A percentile compares a stretch with the other conserved stretches of the same genome.
Conservation (phyloP, 2,329 filamentous ascomycete species). For the Colletotrichum karsti region DNA sequence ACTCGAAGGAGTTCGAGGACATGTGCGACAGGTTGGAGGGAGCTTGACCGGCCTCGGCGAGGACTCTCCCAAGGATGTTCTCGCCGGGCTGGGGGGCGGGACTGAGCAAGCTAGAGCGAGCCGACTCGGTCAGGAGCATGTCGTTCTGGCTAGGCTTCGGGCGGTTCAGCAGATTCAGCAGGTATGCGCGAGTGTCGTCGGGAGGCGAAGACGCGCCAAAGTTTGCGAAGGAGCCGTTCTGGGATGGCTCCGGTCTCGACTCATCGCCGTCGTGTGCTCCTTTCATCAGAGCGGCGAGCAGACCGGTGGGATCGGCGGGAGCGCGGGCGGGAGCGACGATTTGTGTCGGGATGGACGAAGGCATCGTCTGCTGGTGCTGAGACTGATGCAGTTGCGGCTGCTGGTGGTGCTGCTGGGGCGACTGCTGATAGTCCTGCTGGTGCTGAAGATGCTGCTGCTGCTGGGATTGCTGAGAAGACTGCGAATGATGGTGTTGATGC, state of each 20-base stretch:
- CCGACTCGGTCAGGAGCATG: slow-evolving; percentile 49
- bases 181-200: slow-evolving; percentile 81
- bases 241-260: slow-evolving; percentile 36
- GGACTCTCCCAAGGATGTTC: slow-evolving; percentile 26
- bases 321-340: slow-evolving; percentile 67
- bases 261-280: slow-evolving; percentile 61
- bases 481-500: slow-evolving; percentile 38
- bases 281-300: slow-evolving; percentile 69
- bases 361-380: slow-evolving; percentile 35
- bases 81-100: slow-evolving; percentile 25
- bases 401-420: slow-evolving; percentile 31
- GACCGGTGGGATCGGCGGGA: slow-evolving; percentile 63
- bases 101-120: slow-evolving; percentile 40
- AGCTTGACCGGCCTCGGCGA: slow-evolving; percentile 25
- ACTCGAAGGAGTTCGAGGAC: slow-evolving; percentile 33
- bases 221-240: slow-evolving; percentile 38
- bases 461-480: slow-evolving; percentile 6
- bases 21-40: slow-evolving; percentile 27
- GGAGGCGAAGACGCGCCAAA: slow-evolving; percentile 62
- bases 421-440: slow-evolving; percentile 23
- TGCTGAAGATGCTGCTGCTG: slow-evolving; percentile 24
- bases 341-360: slow-evolving; percentile 43
- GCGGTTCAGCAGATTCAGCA: slow-evolving; percentile 86
- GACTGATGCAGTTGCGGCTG: slow-evolving; percentile 33
- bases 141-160: slow-evolving; percentile 73